These are phyloP conservation scores for Baudoinia panamericana DNA, from an alignment of 495 filamentous ascomycete genomes.

Conservation along the genomic window DNA sequence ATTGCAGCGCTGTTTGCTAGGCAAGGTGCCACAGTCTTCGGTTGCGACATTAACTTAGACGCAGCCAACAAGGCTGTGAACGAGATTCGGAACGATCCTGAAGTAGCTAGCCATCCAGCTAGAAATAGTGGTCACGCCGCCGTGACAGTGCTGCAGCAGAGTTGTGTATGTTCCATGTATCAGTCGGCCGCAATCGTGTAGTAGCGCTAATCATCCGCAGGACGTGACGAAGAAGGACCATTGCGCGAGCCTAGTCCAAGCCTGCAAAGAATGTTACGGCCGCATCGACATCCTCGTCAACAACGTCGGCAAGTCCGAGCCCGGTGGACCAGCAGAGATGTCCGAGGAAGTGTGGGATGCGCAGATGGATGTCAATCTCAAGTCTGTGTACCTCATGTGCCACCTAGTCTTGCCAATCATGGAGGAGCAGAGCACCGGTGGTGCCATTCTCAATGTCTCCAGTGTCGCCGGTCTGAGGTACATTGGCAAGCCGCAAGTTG, in stretches of 20 bases:
- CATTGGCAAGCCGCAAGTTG: conserved; percentile 41
- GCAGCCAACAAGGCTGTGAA: conserved; percentile 24
- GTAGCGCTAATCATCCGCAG: conserved; percentile 30
- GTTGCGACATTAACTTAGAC: conserved; percentile 15
- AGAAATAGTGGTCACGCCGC: background rate
- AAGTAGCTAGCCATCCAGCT: background rate
- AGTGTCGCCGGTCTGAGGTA: conserved; percentile 39
- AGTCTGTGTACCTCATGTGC: conserved; percentile 38
- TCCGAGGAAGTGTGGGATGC: conserved; percentile 36
- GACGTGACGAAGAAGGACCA: conserved; percentile 36
- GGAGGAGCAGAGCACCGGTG: conserved; percentile 29
- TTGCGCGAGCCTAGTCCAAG: conserved; percentile 34
- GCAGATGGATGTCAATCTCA: conserved; percentile 41
- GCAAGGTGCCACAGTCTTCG: conserved; percentile 18
- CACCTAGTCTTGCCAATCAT: conserved; percentile 40
- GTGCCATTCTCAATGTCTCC: conserved; percentile 34
- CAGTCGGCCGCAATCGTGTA: background rate
- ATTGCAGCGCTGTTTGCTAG: conserved; percentile 20
- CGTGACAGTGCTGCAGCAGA: conserved; percentile 4
- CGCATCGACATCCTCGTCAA: conserved; percentile 45
- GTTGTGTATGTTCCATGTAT: background rate
- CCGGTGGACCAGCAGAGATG: conserved; percentile 38
- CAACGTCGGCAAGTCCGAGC: conserved; percentile 39
- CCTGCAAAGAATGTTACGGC: conserved; percentile 35
- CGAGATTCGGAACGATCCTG: conserved; percentile 16